Conservation (phyloP, 108 stramenopile genomes). For the Chaetoceros muelleri region DNA sequence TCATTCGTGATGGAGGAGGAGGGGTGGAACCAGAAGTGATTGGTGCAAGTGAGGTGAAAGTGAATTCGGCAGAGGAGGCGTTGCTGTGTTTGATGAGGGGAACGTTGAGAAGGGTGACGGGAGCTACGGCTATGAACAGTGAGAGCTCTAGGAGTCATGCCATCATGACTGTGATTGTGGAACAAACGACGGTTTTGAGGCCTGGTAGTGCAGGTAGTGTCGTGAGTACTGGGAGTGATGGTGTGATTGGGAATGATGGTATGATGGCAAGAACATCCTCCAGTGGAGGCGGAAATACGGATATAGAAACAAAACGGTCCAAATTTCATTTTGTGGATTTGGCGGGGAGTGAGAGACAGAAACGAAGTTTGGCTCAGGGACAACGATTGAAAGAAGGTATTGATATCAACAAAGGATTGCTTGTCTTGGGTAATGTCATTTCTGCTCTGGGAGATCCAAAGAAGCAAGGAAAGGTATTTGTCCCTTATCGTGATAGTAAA, state of each 20-base stretch:
- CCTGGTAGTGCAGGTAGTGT: conserved; percentile 7
- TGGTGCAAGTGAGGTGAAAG: conserved; percentile 71
- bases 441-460: conserved; percentile 82
- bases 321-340: conserved; percentile 85
- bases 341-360: conserved; percentile 86
- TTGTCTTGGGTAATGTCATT: conserved; percentile 96
- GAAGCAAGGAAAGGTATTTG: conserved; percentile 60
- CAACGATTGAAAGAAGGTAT: conserved; percentile 89
- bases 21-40: conserved; percentile 73
- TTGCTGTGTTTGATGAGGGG: conserved; percentile 70
- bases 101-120: conserved; percentile 77
- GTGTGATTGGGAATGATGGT: not conserved
- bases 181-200: conserved; percentile 31
- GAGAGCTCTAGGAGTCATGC: conserved; percentile 73
- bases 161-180: conserved; percentile 77
- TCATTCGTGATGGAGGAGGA: conserved; percentile 57
- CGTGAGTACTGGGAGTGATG: not conserved
- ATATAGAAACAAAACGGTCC: conserved; percentile 18
- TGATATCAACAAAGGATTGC: conserved; percentile 92
- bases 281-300: conserved; percentile 38
- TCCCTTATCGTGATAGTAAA: conserved; percentile 95
- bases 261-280: conserved; percentile 9
- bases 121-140: conserved; percentile 87
- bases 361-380: conserved; percentile 65
- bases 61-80: conserved; percentile 79